phyloP scores from a whole-genome alignment of 1,284 basidiomycete species.

The Cryptococcus deneoformans region DNA sequence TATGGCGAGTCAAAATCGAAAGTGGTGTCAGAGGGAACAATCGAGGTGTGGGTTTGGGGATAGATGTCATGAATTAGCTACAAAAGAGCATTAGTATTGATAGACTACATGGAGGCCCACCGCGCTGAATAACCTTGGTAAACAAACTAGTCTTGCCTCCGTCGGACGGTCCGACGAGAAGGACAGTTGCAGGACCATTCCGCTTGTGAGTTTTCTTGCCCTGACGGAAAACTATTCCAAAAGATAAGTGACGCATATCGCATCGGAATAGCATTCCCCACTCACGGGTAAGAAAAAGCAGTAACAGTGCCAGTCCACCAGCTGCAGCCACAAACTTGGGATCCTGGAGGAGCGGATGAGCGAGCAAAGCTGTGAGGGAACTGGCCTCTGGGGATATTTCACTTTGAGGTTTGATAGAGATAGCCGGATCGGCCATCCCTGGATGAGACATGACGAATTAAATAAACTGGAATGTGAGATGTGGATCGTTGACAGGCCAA shows the following conservation, averaged over 20 bases:
- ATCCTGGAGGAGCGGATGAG: conserved; percentile 29
- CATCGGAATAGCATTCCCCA: background rate
- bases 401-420: background rate
- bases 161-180: conserved; percentile 43
- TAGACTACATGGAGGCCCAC: background rate
- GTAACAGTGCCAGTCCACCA: conserved; percentile 22
- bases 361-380: conserved; percentile 19
- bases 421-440: background rate
- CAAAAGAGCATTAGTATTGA: background rate
- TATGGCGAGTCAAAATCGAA: conserved; percentile 24
- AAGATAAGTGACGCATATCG: background rate
- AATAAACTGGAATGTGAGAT: no score
- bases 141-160: conserved; percentile 46
- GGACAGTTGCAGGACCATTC: conserved; percentile 30
- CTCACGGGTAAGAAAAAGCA: conserved; percentile 28
- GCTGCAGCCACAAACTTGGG: conserved; percentile 34
- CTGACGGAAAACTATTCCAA: conserved; percentile 15
- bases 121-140: conserved; percentile 31
- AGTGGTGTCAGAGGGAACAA: conserved; percentile 28
- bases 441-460: no score
- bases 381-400: conserved; percentile 25
- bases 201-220: conserved; percentile 10
- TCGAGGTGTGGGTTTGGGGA: conserved; percentile 43
- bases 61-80: conserved; percentile 37
- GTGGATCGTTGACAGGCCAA: no score